Conservation (phyloP, 768 basidiomycete genomes). For the Termitomyces sp. region DNA sequence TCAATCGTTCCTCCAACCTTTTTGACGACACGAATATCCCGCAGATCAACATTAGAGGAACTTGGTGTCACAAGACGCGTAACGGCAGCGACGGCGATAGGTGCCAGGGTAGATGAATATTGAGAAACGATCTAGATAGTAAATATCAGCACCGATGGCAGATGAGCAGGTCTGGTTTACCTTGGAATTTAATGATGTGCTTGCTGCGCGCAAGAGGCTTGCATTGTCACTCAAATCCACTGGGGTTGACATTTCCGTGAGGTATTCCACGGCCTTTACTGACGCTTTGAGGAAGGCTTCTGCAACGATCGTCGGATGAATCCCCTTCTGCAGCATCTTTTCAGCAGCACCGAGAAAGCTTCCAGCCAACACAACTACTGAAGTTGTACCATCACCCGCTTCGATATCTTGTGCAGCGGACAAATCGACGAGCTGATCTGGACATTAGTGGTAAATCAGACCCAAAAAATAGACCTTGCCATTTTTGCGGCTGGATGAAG, state of each 20-base stretch:
- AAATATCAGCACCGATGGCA: slow-evolving; percentile 1
- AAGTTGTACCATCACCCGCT: slow-evolving; percentile 97
- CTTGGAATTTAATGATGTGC: slow-evolving; percentile 95
- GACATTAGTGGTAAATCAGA: slow-evolving; percentile 12
- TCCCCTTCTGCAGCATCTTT: slow-evolving; percentile 94
- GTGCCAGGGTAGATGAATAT: slow-evolving; percentile 97
- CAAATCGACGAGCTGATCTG: slow-evolving; percentile 84
- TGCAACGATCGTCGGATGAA: slow-evolving; percentile 96
- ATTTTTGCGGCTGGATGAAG: slow-evolving; percentile 98
- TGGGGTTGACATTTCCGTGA: slow-evolving; percentile 89
- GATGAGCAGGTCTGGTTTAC: slow-evolving; percentile 35
- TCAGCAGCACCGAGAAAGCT: slow-evolving; percentile 92
- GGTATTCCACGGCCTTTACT: slow-evolving; percentile 87
- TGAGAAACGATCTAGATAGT: slow-evolving; percentile 88
- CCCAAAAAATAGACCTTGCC: slow-evolving; percentile 45
- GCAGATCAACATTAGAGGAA: slow-evolving; percentile 93
- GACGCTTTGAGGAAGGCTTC: slow-evolving; percentile 95
- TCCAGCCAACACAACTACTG: slow-evolving; percentile 95
- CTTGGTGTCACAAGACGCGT: slow-evolving; percentile 85
- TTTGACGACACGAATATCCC: slow-evolving; percentile 95
- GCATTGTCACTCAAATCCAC: slow-evolving; percentile 88
- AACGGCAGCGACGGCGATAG: slow-evolving; percentile 96
- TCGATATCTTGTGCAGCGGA: slow-evolving; percentile 98
- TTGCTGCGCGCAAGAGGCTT: slow-evolving; percentile 86
- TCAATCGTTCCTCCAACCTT: slow-evolving; percentile 99